A percentile compares a stretch with the other conserved stretches of the same genome.
phyloP scores from a whole-genome alignment of 2,329 filamentous ascomycete species.

The Fusarium anthophilum region DNA sequence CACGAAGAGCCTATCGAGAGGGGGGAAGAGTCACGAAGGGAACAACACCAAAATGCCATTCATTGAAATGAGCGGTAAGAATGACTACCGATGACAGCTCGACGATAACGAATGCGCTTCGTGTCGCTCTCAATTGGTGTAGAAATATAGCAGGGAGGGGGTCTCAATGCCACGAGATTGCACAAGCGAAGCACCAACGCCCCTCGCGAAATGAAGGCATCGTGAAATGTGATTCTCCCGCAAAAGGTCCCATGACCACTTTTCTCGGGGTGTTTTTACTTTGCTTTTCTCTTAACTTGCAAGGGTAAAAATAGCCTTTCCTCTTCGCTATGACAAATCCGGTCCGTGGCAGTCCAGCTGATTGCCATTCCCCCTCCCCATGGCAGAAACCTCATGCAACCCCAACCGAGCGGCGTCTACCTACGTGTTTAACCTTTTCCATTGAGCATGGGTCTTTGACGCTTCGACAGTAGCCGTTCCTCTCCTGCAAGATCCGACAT shows the following conservation, averaged over 20 bases:
- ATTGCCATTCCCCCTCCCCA: not conserved
- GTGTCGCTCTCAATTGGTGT: not conserved
- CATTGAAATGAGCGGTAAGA: not conserved
- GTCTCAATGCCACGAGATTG: not conserved
- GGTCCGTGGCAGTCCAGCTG: constrained; percentile 11
- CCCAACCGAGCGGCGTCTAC: constrained; percentile 10
- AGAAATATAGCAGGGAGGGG: not conserved
- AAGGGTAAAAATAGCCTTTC: not conserved
- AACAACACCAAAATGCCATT: not conserved
- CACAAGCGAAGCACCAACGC: not conserved
- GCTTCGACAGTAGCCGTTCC: constrained; percentile 1
- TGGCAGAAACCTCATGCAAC: not conserved
- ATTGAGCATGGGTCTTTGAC: not conserved
- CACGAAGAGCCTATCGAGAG: not conserved
- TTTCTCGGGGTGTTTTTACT: constrained; percentile 8
- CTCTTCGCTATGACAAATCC: not conserved
- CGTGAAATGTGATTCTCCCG: constrained; percentile 27
- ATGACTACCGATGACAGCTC: not conserved
- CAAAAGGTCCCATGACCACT: constrained; percentile 25
- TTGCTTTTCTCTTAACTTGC: not conserved
- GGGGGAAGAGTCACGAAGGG: not conserved
- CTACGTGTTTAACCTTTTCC: not conserved
- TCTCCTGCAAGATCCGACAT: constrained; percentile 11
- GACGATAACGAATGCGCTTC: not conserved
- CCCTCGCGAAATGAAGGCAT: constrained; percentile 12